Percentiles rank a stretch among this genome's conserved stretches.
Evolutionary conservation across 2,329 filamentous ascomycete genomes (phyloP).

Genomic region (Penicillium sp.): DNA sequence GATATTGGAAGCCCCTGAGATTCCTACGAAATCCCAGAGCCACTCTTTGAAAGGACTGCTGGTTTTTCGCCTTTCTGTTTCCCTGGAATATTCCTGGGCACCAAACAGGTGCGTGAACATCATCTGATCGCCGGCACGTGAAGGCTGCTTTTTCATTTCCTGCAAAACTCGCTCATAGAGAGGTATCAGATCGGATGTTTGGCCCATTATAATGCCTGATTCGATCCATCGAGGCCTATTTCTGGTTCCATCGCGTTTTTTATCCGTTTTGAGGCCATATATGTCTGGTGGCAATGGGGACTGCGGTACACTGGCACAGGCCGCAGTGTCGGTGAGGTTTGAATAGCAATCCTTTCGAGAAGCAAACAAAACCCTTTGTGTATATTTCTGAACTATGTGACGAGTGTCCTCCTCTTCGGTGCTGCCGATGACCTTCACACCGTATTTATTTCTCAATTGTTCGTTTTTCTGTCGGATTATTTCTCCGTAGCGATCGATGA

Average conservation of each 20-base stretch:
- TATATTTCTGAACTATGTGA: conserved; percentile 39
- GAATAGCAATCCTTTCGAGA: conserved; percentile 53
- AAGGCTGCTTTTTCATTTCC: conserved; percentile 30
- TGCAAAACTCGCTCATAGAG: conserved; percentile 45
- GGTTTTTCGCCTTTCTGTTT: conserved; percentile 36
- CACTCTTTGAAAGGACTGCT: conserved; percentile 34
- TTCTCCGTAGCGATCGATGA: conserved; percentile 60
- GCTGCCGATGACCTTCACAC: conserved; percentile 27
- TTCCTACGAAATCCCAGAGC: conserved; percentile 35
- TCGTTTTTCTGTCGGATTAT: conserved; percentile 52
- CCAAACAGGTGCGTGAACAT: conserved; percentile 52
- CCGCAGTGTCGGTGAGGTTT: conserved; percentile 39
- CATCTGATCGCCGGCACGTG: conserved; percentile 39
- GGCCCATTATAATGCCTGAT: conserved; percentile 49
- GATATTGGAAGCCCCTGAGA: conserved; percentile 35
- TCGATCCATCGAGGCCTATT: conserved; percentile 49
- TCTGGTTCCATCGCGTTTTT: conserved; percentile 29
- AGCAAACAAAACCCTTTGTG: conserved; percentile 54
- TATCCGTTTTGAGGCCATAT: conserved; percentile 45
- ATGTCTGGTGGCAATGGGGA: conserved; percentile 49
- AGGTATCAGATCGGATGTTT: conserved; percentile 44
- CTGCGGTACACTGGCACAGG: conserved; percentile 52
- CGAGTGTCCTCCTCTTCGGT: conserved; percentile 15
- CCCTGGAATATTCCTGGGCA: conserved; percentile 50
- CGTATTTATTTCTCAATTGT: conserved; percentile 50